A percentile compares a stretch with the other conserved stretches of the same genome.
Evolutionary conservation across 441 rosid species (phyloP).

Genomic region (Corymbia citriodora): DNA sequence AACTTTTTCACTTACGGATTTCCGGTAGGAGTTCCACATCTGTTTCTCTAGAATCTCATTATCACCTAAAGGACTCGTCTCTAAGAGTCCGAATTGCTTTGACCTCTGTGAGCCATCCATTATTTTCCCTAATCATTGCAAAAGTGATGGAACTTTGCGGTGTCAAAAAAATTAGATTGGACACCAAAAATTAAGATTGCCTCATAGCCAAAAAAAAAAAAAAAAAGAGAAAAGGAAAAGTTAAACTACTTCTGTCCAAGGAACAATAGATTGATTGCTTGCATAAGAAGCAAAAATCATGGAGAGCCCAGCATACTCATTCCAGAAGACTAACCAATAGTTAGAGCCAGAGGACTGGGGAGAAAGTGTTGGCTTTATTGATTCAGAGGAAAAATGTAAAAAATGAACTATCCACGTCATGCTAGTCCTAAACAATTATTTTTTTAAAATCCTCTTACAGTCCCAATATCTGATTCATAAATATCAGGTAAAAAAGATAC

Average conservation of each 20-base stretch:
- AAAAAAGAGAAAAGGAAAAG: neutral
- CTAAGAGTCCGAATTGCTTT: neutral
- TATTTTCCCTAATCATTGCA: neutral
- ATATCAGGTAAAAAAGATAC: neutral
- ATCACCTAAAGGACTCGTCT: neutral
- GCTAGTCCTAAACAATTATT: neutral
- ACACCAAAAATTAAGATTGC: neutral
- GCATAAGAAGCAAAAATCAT: neutral
- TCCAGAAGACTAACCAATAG: neutral
- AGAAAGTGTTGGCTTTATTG: neutral
- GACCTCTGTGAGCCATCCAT: neutral
- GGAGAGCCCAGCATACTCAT: neutral
- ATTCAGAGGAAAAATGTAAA: neutral
- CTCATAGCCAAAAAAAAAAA: neutral
- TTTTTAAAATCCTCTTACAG: neutral
- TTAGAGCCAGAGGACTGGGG: neutral
- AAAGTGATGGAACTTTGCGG: neutral
- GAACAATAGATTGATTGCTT: neutral
- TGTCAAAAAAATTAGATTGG: neutral
- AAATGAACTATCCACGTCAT: neutral
- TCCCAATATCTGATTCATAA: neutral
- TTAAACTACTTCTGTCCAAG: neutral
- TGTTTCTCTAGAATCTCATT: neutral
- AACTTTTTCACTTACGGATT: conserved; percentile 12
- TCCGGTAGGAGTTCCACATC: neutral